A percentile compares a stretch with the other conserved stretches of the same genome.
Evolutionary conservation across 441 rosid species (phyloP).

Genomic region (Flueggea neowawraea): DNA sequence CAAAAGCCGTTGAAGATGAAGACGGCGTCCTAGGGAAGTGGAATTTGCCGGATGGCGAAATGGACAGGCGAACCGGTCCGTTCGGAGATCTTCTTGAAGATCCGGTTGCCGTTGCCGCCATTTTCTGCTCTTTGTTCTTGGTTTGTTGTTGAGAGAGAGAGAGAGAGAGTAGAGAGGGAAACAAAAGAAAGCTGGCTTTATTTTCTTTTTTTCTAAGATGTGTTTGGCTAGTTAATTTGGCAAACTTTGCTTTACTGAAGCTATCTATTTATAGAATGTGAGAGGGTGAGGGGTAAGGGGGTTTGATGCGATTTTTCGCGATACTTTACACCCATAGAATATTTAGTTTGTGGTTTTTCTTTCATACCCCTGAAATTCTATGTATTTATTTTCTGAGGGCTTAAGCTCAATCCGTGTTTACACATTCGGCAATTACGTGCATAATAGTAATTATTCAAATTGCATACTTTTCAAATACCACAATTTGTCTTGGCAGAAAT

Average conservation of each 20-base stretch:
- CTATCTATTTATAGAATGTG: constrained; percentile 36
- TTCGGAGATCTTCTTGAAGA: constrained; percentile 35
- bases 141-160: background rate
- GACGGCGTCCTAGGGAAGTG: constrained; percentile 19
- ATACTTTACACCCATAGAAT: background rate
- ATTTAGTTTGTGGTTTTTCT: background rate
- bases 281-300: no score
- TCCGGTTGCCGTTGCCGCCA: constrained; percentile 33
- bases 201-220: background rate
- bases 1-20: constrained; percentile 41
- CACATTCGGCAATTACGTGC: no score
- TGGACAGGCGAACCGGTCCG: constrained; percentile 30
- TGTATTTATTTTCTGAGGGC: no score
- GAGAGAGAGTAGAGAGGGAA: background rate
- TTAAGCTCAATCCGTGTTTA: no score
- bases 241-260: constrained; percentile 42
- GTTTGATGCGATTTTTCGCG: constrained; percentile 2
- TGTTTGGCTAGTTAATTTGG: constrained; percentile 30
- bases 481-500: no score
- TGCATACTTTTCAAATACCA: no score
- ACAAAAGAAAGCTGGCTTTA: background rate
- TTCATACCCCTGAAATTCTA: no score
- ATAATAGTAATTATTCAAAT: no score
- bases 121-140: background rate
- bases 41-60: constrained; percentile 39